phyloP scores from a whole-genome alignment of 495 filamentous ascomycete genomes.

The Aspergillus incahuasiensis region DNA sequence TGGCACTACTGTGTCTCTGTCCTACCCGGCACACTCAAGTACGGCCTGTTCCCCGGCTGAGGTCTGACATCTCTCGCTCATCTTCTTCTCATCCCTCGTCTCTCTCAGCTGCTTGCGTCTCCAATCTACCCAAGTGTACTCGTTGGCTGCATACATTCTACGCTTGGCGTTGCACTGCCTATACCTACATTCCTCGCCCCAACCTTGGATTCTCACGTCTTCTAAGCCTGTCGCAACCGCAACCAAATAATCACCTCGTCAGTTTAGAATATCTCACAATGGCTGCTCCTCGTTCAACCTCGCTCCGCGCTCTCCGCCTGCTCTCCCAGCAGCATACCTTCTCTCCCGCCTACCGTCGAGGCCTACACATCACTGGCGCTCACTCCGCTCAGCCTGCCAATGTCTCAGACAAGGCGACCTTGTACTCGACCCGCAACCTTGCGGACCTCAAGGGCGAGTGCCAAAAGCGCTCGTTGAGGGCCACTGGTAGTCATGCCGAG shows the following conservation, averaged over 20 bases:
- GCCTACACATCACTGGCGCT: slow-evolving; percentile 53
- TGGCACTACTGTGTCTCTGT: background rate
- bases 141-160: background rate
- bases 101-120: background rate
- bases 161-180: slow-evolving; percentile 12
- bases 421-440: slow-evolving; percentile 32
- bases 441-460: slow-evolving; percentile 41
- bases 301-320: slow-evolving; percentile 45
- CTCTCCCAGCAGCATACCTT: slow-evolving; percentile 40
- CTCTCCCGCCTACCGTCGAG: slow-evolving; percentile 37
- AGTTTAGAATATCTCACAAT: slow-evolving; percentile 26
- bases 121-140: background rate
- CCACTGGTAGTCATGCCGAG: slow-evolving; percentile 34
- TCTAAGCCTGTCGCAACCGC: slow-evolving; percentile 5
- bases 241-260: background rate
- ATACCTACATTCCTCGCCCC: slow-evolving; percentile 14
- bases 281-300: slow-evolving; percentile 46
- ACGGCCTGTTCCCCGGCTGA: slow-evolving; percentile 15
- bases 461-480: slow-evolving; percentile 30
- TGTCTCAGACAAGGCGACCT: slow-evolving; percentile 31
- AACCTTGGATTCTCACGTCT: slow-evolving; percentile 8
- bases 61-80: slow-evolving; percentile 9
- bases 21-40: slow-evolving; percentile 11
- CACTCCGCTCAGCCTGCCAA: slow-evolving; percentile 42
- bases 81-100: background rate